Base-by-base conservation (phyloP, 2,329 filamentous ascomycete genomes). In the Diaporthe eres region DNA sequence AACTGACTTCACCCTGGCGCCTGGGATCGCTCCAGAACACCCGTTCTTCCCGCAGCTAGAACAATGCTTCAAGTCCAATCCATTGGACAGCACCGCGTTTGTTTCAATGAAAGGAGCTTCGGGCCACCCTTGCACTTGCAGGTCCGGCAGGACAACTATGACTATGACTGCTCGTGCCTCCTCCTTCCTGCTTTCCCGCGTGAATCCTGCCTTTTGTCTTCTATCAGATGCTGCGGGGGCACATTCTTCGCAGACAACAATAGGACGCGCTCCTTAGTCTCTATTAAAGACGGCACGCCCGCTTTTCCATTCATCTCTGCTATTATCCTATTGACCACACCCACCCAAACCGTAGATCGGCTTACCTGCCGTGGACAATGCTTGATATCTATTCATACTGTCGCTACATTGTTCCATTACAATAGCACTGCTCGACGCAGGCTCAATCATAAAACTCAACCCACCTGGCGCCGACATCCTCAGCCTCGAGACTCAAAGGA, bases 371-470 rank as follows among this genome's bases (percentile, higher is more conserved):
- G 70, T 73, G 70, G 53, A 75, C 75, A 73, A 75, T 77, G 75
- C 75, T 53, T 37, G 61, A 47, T 67, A 71, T n/a, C 67, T n/a
- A 60, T 75, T 51, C 28, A 67, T 55, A 49, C 53, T 58, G 58
- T 73, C 70, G 61, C 60, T 73, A 58, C 44, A 73, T 77, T 77
- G 68, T 75, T 75, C 53, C 39, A 42, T 25, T 19, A 73, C 73
- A 77, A 75, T 75, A 75, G 73, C 60, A 58, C 73, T 77, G 75
- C 75, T 77, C 53, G 75, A 77, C 28, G 73, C 74, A 77, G 73
- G 28, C 75, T 76, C 67, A 2, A 55, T 44, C 44, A 68, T 71
- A 75, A 44, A 71, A 65, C 67, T 44, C 28, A 19, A 44, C 19
- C 49, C 61, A 58, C 75, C 63, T 63, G 68, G 70, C 49, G 61